A percentile compares a stretch with the other conserved stretches of the same genome.
phyloP scores from a whole-genome alignment of 768 basidiomycete genomes.

The Leucocoprinus leucothites region DNA sequence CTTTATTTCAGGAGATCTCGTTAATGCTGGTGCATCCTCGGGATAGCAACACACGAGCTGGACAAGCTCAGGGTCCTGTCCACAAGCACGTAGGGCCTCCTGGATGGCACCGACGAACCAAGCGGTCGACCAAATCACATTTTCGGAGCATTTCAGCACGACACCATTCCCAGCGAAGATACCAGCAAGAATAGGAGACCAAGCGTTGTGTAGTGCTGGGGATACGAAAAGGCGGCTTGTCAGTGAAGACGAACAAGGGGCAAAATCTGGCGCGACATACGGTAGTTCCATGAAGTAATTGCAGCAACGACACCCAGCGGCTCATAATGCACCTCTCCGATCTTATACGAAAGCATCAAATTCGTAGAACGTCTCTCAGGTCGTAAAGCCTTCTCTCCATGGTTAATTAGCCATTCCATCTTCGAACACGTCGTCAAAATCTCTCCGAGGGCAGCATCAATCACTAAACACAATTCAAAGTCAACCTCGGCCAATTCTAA shows the following conservation, averaged over 20 bases:
- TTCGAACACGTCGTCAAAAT: conserved; percentile 94
- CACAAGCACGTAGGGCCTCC: conserved; percentile 74
- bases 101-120: conserved; percentile 83
- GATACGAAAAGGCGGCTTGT: neutral
- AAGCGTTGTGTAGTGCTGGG: conserved; percentile 86
- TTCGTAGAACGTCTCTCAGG: conserved; percentile 71
- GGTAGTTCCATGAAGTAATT: conserved; percentile 95
- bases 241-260: neutral
- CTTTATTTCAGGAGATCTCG: conserved; percentile 73
- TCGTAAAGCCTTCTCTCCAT: conserved; percentile 74
- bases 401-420: conserved; percentile 85
- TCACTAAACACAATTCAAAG: conserved; percentile 44
- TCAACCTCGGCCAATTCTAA: too few relatives aligned
- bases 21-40: conserved; percentile 79
- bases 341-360: conserved; percentile 73
- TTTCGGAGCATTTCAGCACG: conserved; percentile 89
- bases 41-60: conserved; percentile 91
- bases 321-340: conserved; percentile 77
- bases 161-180: conserved; percentile 90
- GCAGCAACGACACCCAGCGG: conserved; percentile 91
- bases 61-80: conserved; percentile 83
- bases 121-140: conserved; percentile 86
- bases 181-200: conserved; percentile 89
- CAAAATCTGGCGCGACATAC: conserved; percentile 33
- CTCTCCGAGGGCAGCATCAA: conserved; percentile 94